A percentile compares a stretch with the other conserved stretches of the same genome.
Conservation (phyloP, 1,284 basidiomycete genomes). For the Malassezia arunalokei region DNA sequence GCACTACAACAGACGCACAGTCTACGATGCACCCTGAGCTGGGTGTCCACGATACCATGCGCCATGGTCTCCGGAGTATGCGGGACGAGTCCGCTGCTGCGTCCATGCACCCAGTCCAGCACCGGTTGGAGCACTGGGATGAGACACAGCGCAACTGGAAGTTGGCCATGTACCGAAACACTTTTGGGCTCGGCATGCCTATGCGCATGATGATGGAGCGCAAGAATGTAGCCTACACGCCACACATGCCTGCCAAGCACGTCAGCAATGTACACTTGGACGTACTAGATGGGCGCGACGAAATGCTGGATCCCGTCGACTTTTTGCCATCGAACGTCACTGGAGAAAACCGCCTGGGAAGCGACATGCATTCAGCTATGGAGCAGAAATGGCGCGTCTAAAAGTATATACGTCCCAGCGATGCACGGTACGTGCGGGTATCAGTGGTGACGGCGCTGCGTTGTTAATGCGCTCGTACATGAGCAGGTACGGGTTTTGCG, state of each 20-base stretch:
- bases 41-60: slow-evolving; percentile 41
- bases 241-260: slow-evolving; percentile 20
- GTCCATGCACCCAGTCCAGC: slow-evolving; percentile 34
- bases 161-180: slow-evolving; percentile 69
- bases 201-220: slow-evolving; percentile 85
- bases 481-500: slow-evolving; percentile 41
- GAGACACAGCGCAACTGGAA: slow-evolving; percentile 78
- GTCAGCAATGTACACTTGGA: slow-evolving; percentile 38
- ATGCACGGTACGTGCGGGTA: slow-evolving; percentile 7
- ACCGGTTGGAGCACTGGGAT: slow-evolving; percentile 57
- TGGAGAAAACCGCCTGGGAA: neutral
- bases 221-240: slow-evolving; percentile 57
- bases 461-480: slow-evolving; percentile 27
- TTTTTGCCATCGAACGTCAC: slow-evolving; percentile 31
- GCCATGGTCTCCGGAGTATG: slow-evolving; percentile 31
- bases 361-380: slow-evolving; percentile 25
- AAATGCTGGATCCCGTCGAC: slow-evolving; percentile 35
- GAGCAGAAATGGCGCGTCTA: slow-evolving; percentile 22
- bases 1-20: slow-evolving; percentile 17
- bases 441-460: neutral
- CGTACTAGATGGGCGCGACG: slow-evolving; percentile 42
- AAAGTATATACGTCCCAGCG: slow-evolving; percentile 5
- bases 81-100: slow-evolving; percentile 24
- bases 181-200: slow-evolving; percentile 76
- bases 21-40: slow-evolving; percentile 32